These are phyloP conservation scores for Fusarium sp. DNA, from an alignment of 2,329 filamentous ascomycete species.

Conservation along the genomic window DNA sequence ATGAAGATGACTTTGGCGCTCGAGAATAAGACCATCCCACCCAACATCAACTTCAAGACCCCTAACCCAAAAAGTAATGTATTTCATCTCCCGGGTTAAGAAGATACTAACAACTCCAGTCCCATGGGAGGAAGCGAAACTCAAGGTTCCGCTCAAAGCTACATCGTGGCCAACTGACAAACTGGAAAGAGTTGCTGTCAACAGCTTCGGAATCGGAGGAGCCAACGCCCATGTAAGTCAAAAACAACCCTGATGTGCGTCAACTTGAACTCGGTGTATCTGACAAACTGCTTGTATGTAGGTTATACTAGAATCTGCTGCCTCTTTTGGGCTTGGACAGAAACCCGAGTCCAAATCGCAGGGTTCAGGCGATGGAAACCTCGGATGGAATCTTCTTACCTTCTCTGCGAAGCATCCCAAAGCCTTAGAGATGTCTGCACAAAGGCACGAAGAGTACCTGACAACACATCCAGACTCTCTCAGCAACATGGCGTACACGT, in stretches of 20 bases:
- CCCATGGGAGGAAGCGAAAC: conserved; percentile 15
- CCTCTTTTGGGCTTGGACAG: conserved; percentile 9
- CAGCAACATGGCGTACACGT: conserved; percentile 9
- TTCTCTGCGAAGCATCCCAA: conserved; percentile 14
- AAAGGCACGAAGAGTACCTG: conserved; percentile 13
- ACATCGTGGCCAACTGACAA: conserved; percentile 12
- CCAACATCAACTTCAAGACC: conserved; percentile 18
- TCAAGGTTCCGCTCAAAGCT: conserved; percentile 14
- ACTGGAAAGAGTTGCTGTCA: conserved; percentile 16
- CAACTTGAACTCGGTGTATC: not conserved
- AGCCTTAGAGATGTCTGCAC: conserved; percentile 11
- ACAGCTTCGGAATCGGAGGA: conserved; percentile 17
- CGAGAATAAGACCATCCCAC: conserved; percentile 15
- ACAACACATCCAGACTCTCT: conserved; percentile 14
- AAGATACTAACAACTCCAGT: conserved; percentile 14
- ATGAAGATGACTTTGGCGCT: conserved; percentile 19
- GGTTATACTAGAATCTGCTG: conserved; percentile 18
- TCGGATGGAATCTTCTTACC: conserved; percentile 11
- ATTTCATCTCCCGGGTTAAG: not conserved
- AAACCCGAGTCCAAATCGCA: conserved; percentile 8
- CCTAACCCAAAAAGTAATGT: conserved; percentile 17
- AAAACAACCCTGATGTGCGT: conserved; percentile 5
- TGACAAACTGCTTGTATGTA: conserved; percentile 10
- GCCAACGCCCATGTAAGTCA: conserved; percentile 13
- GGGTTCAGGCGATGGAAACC: not conserved